Conservation (phyloP, 495 filamentous ascomycete genomes). For the Daldinia childiae region DNA sequence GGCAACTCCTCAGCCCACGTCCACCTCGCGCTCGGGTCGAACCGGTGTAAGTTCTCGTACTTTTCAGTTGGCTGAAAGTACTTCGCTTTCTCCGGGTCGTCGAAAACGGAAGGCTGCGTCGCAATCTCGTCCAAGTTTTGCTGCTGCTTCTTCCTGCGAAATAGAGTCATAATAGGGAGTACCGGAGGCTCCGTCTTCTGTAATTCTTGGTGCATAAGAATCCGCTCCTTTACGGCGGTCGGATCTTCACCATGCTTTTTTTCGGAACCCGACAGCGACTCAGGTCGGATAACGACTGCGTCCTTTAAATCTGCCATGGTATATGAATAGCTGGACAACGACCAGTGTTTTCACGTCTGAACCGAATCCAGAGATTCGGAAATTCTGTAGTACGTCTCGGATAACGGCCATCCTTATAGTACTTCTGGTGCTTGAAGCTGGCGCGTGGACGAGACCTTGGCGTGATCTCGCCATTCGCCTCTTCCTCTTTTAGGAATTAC, state of each 20-base stretch:
- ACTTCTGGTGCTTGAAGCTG: not conserved
- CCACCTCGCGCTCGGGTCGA: conserved; percentile 31
- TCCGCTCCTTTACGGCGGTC: conserved; percentile 14
- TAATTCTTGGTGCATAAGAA: conserved; percentile 24
- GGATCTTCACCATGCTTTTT: conserved; percentile 14
- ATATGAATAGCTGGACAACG: not conserved
- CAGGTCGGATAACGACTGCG: conserved; percentile 14
- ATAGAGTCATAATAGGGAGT: conserved; percentile 30
- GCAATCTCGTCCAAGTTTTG: conserved; percentile 30
- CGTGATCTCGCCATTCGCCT: conserved; percentile 26
- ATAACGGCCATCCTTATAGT: conserved; percentile 13
- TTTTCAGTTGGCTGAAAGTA: conserved; percentile 62
- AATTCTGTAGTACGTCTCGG: not conserved
- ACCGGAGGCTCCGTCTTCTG: conserved; percentile 29
- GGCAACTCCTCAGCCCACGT: conserved; percentile 40
- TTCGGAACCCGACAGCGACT: conserved; percentile 29
- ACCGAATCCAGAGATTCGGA: not conserved
- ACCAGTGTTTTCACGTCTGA: not conserved
- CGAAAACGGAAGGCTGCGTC: conserved; percentile 45
- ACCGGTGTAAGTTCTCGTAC: conserved; percentile 63
- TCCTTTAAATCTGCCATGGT: conserved; percentile 33
- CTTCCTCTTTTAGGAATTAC: conserved; percentile 22
- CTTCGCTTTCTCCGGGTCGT: conserved; percentile 58
- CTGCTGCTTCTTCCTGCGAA: conserved; percentile 25
- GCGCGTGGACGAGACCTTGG: conserved; percentile 11